Conservation (phyloP, 2,329 filamentous ascomycete genomes). For the Diaporthe citriasiana region DNA sequence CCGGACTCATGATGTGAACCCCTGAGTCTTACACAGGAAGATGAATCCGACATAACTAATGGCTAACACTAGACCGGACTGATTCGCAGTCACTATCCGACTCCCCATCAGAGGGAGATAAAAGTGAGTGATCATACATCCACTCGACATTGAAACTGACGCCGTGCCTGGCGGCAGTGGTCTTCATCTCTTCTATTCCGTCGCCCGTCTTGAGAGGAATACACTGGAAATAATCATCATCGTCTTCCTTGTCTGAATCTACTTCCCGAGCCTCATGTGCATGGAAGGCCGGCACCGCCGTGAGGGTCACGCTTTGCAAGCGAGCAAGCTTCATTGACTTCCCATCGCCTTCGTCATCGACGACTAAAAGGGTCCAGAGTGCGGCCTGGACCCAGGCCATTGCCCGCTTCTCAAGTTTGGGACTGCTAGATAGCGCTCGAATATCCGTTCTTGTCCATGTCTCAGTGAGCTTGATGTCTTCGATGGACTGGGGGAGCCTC, state of each 20-base stretch:
- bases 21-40: not conserved
- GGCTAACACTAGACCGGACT: not conserved
- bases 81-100: not conserved
- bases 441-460: not conserved
- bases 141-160: not conserved
- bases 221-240: not conserved
- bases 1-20: not conserved
- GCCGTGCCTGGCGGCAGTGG: not conserved
- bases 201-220: not conserved
- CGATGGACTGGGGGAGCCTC: not conserved
- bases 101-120: not conserved
- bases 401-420: not conserved
- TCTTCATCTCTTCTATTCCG: not conserved
- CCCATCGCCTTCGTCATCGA: not conserved
- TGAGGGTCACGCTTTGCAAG: constrained; percentile 2
- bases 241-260: not conserved
- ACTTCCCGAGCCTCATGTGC: too few species aligned
- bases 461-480: constrained; percentile 9
- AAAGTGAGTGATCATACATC: not conserved
- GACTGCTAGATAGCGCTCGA: not conserved
- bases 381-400: constrained; percentile 1
- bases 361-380: not conserved
- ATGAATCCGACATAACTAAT: not conserved
- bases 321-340: not conserved
- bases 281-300: constrained; percentile 9